These are phyloP conservation scores for Orbilia ellipsospora DNA, from an alignment of 2,329 filamentous ascomycete species.

Conservation along the genomic window DNA sequence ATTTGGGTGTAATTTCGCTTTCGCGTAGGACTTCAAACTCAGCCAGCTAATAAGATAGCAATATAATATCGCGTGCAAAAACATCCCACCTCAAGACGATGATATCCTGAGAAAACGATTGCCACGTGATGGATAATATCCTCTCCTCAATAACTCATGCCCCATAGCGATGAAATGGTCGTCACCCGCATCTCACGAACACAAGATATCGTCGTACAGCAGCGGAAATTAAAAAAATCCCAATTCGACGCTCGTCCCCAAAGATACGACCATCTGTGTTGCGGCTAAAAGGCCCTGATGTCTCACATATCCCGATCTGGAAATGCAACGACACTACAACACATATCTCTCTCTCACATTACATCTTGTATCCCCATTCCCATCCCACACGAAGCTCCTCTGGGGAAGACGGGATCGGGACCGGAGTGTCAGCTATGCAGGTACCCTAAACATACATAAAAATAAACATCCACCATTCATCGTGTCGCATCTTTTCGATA, in stretches of 20 bases:
- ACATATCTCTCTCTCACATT: slow-evolving; percentile 4
- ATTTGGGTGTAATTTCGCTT: slow-evolving; percentile 37
- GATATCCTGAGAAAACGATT: no score
- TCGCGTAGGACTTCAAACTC: no score
- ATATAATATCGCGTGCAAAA: no score
- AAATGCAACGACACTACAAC: slow-evolving; percentile 48
- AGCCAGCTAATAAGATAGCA: no score
- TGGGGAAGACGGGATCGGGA: slow-evolving; percentile 11
- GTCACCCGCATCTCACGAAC: background rate
- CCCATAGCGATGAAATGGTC: background rate
- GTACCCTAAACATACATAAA: slow-evolving; percentile 35
- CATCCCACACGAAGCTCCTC: background rate
- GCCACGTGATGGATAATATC: no score
- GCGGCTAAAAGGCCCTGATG: slow-evolving; percentile 10
- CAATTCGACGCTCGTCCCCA: background rate
- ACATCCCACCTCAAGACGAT: no score
- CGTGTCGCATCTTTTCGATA: background rate
- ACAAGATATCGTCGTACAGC: slow-evolving; percentile 27
- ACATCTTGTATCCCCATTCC: no score
- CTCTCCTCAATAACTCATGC: background rate
- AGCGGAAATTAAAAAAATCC: slow-evolving; percentile 42
- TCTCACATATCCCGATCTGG: background rate
- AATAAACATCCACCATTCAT: background rate
- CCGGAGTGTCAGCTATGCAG: slow-evolving; percentile 37
- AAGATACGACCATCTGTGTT: slow-evolving; percentile 1